phyloP scores from a whole-genome alignment of 305 asterid species.

The Striga hermonthica region DNA sequence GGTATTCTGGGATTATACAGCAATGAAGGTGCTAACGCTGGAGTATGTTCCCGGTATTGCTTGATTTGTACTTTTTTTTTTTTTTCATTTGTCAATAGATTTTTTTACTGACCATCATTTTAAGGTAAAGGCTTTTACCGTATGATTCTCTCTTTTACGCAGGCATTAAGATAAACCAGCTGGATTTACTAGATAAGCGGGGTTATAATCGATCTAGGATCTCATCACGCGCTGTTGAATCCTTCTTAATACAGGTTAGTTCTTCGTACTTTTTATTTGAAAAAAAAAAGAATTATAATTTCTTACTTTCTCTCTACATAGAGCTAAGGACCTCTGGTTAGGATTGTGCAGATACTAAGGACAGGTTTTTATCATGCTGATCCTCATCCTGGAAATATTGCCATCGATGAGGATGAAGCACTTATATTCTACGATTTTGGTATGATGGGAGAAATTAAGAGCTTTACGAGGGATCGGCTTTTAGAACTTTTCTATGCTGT shows the following conservation, averaged over 20 bases:
- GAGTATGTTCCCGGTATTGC: slow-evolving; percentile 84
- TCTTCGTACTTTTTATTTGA: slow-evolving; percentile 15
- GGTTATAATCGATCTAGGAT: slow-evolving; percentile 67
- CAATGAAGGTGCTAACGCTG: slow-evolving; percentile 69
- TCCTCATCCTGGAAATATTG: slow-evolving; percentile 94
- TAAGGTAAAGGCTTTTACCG: background rate
- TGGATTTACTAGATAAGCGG: slow-evolving; percentile 54
- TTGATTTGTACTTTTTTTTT: slow-evolving; percentile 1
- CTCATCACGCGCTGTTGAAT: slow-evolving; percentile 77
- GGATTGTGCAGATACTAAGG: slow-evolving; percentile 52
- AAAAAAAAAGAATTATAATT: too few relatives aligned
- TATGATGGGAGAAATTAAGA: slow-evolving; percentile 91
- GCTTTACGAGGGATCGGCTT: slow-evolving; percentile 63
- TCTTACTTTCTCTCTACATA: background rate
- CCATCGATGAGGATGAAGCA: slow-evolving; percentile 74
- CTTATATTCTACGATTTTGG: slow-evolving; percentile 88
- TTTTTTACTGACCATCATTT: background rate
- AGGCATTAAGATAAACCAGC: slow-evolving; percentile 77
- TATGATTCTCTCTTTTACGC: slow-evolving; percentile 24
- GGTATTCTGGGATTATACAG: slow-evolving; percentile 88
- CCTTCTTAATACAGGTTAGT: slow-evolving; percentile 78
- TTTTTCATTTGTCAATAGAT: background rate
- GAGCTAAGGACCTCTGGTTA: background rate
- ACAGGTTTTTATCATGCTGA: slow-evolving; percentile 95
- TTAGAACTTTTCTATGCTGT: slow-evolving; percentile 69